Base-by-base conservation (phyloP, 345 rosid species). In the Populus euphratica region DNA sequence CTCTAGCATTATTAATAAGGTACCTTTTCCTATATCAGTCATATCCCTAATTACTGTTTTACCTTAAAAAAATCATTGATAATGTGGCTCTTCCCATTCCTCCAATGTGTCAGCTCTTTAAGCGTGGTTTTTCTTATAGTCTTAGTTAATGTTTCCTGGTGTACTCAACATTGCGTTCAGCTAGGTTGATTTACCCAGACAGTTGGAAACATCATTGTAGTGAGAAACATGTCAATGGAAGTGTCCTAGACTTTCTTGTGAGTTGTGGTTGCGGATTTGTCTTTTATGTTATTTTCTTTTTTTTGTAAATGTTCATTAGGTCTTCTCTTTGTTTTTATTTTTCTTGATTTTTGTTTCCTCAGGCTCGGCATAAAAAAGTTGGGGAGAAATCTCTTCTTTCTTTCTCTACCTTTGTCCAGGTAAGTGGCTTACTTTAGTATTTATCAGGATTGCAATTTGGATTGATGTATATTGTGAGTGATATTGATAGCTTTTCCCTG, bases 341-440 rank as follows among this genome's bases (percentile, higher is more conserved):
- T 56, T 70, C 41, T 85, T 79, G 77, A 68, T 39, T 25, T 21
- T 71, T 80, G 47, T 79, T 82, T 72, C 52, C 84, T 73, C 91
- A 93, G 99, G 91, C 96, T 82, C 86, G 98, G 78, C 86, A 16
- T 68, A 94, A 96, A 70, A 93, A 96, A 78, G 91, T 91, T 81
- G 99, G 98, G 39, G 99, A 96, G 83, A 96, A 93, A 83, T 92
- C 97, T 66, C 90, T 91, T 75, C 92, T 96, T 76, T 91, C 99
- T n/a, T 31, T 91, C 23, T 91, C 97, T 44, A 88, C 94, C 50
- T 89, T 95, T 82, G 74, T 85, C 66, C 98, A 95, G 94, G 99
- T 92, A 86, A 56, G 99, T 91, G 85, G 9, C 23, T 9, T n/a
- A 56, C 62, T 21, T 56, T 63, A 6, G 16, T 49, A 64, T 8